Evolutionary conservation across 306 rosid species (phyloP), one percentile per base, ranked within the genome.

Genomic region (Canavalia ensiformis): DNA sequence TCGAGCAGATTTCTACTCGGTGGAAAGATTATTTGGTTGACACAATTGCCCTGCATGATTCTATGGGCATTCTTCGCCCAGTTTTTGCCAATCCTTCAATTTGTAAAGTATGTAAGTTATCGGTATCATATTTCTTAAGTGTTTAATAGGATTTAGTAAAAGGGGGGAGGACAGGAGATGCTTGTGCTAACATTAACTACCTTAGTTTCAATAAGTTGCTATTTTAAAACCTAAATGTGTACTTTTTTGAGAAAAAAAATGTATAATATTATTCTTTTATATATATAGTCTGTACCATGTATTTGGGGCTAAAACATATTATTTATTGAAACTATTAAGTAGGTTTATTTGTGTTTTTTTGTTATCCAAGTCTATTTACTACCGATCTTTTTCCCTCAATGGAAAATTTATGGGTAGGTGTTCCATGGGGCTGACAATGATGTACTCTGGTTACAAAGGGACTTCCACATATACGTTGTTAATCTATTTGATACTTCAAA

Each of bases 341-440:
- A 72, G 55, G 59, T 58, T 67, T 37, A 41, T 59, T 30, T 74
- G 45, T 73, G 13, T 13, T 7, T 41, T 49, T 70, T 37, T 51
- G 64, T 68, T 39, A 72, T 80, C 68, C 64, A 18, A 63, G 59
- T 72, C 8, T 60, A 4, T 45, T 39, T 45, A 51, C 56, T 55
- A 9, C 69, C 8, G 72, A 70, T 75, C 44, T 63, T 7, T 52
- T 29, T 39, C 31, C 47, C 72, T 73, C 46, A 71, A 65, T 81
- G 54, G 29, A 76, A 69, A 18, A 12, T 88, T 78, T 89, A 77
- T 87, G 74, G 69, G 55, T 80, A 93, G 99, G 97, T 95, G 73
- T 95, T 95, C 83, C 99, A 95, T 84, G 99, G 99, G 7, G 93
- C 97, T 29, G 99, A 95, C 78, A 95, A 91, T 84, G 99, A 95